A percentile compares a stretch with the other conserved stretches of the same genome.
Conservation (phyloP, 805 yeast species). For the Lachancea fermentati region DNA sequence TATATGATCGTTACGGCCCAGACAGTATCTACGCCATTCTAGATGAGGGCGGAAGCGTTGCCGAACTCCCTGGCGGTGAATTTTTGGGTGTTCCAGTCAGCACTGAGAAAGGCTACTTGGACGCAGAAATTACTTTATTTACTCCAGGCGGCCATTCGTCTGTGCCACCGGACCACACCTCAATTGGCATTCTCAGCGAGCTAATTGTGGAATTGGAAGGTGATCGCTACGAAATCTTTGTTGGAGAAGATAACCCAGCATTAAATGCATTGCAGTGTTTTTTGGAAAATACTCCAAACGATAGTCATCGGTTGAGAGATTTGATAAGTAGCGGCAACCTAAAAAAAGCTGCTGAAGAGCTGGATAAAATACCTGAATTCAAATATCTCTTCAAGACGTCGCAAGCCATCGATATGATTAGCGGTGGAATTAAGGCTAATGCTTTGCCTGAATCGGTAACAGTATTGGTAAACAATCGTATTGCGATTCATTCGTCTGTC, state of each 20-base stretch:
- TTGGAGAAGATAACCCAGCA: conserved; percentile 53
- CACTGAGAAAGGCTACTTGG: conserved; percentile 53
- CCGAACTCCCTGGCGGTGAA: conserved; percentile 32
- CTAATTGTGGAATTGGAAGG: conserved; percentile 48
- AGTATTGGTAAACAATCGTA: conserved; percentile 50
- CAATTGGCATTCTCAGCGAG: conserved; percentile 60
- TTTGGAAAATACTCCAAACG: conserved; percentile 35
- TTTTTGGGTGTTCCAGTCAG: conserved; percentile 46
- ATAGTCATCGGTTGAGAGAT: conserved; percentile 1
- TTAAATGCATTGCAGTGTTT: conserved; percentile 50
- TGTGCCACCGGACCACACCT: conserved; percentile 64
- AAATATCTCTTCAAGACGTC: conserved; percentile 42
- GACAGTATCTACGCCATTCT: conserved; percentile 51
- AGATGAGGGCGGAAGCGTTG: conserved; percentile 50
- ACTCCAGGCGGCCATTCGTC: conserved; percentile 73
- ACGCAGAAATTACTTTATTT: conserved; percentile 41
- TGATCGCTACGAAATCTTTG: conserved; percentile 38
- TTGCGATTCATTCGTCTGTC: conserved; percentile 45
- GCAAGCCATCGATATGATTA: conserved; percentile 54
- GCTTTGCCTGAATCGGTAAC: conserved; percentile 58
- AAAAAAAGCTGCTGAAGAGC: conserved; percentile 17
- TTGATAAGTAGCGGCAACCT: background rate
- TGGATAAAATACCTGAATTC: conserved; percentile 31
- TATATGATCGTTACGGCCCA: conserved; percentile 48
- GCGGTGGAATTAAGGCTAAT: conserved; percentile 63